Evolutionary conservation across 2,329 filamentous ascomycete species (phyloP).

Genomic region (Didymella exigua): DNA sequence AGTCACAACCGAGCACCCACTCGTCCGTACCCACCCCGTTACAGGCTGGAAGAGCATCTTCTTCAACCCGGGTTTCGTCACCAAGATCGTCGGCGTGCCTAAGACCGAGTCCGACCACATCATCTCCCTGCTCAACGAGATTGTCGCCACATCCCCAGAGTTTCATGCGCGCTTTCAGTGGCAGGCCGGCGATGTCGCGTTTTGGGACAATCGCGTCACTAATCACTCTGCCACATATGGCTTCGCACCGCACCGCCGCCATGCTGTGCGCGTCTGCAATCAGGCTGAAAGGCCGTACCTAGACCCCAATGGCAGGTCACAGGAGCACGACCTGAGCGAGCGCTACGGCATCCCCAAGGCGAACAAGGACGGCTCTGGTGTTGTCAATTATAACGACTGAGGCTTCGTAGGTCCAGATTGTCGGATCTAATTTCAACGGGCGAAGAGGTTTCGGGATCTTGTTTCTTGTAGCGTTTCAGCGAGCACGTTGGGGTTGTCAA

Average conservation of each 20-base stretch:
- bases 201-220: constrained; percentile 70
- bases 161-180: constrained; percentile 71
- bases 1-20: constrained; percentile 61
- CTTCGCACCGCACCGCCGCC: constrained; percentile 62
- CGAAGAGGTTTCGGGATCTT: not conserved
- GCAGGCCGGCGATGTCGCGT: constrained; percentile 67
- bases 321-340: constrained; percentile 60
- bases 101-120: constrained; percentile 62
- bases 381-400: constrained; percentile 64
- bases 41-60: constrained; percentile 67
- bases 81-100: constrained; percentile 63
- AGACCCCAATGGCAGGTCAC: constrained; percentile 54
- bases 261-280: constrained; percentile 58
- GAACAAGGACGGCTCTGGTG: constrained; percentile 62
- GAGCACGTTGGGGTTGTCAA: not conserved
- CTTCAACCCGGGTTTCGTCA: constrained; percentile 64
- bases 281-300: constrained; percentile 56
- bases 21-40: constrained; percentile 65
- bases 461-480: constrained; percentile 9
- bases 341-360: constrained; percentile 57
- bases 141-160: constrained; percentile 66
- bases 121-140: constrained; percentile 59
- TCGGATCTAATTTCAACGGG: not conserved
- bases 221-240: constrained; percentile 63
- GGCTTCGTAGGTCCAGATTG: no score